These are phyloP conservation scores for Atkinsonella hypoxylon DNA, from an alignment of 2,329 filamentous ascomycete species.

Conservation along the genomic window DNA sequence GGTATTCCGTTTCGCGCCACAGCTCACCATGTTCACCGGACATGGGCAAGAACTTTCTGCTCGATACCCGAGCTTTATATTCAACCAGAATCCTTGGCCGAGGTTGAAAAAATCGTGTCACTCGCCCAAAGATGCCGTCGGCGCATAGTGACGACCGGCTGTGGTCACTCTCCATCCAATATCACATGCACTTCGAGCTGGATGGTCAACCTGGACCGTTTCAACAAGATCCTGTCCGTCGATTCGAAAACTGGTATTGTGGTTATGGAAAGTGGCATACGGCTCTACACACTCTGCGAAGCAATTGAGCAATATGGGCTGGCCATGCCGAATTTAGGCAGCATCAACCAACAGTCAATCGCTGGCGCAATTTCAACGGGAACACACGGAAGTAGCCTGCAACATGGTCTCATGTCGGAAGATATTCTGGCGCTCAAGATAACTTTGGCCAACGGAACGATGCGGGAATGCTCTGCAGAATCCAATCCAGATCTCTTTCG, in stretches of 20 bases:
- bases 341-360: conserved; percentile 89
- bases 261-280: conserved; percentile 78
- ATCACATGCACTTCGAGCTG: conserved; percentile 88
- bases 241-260: conserved; percentile 55
- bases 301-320: conserved; percentile 64
- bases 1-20: conserved; percentile 64
- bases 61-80: conserved; percentile 85
- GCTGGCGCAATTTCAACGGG: conserved; percentile 87
- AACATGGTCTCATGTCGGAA: conserved; percentile 75
- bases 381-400: conserved; percentile 80
- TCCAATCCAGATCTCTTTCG: conserved; percentile 72
- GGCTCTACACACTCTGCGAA: conserved; percentile 61
- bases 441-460: conserved; percentile 68
- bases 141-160: conserved; percentile 76
- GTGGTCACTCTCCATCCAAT: conserved; percentile 82
- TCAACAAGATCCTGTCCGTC: conserved; percentile 59
- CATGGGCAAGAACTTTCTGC: conserved; percentile 90
- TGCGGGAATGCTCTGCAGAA: conserved; percentile 56
- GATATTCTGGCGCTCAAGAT: conserved; percentile 64
- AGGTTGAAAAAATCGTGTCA: conserved; percentile 73
- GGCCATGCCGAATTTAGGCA: conserved; percentile 84
- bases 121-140: conserved; percentile 72
- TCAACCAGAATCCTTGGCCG: conserved; percentile 63
- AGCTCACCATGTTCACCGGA: conserved; percentile 65
- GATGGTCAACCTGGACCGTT: conserved; percentile 87